A percentile compares a stretch with the other conserved stretches of the same genome.
phyloP scores from a whole-genome alignment of 139 green algal species.

The Chlorella sp. region DNA sequence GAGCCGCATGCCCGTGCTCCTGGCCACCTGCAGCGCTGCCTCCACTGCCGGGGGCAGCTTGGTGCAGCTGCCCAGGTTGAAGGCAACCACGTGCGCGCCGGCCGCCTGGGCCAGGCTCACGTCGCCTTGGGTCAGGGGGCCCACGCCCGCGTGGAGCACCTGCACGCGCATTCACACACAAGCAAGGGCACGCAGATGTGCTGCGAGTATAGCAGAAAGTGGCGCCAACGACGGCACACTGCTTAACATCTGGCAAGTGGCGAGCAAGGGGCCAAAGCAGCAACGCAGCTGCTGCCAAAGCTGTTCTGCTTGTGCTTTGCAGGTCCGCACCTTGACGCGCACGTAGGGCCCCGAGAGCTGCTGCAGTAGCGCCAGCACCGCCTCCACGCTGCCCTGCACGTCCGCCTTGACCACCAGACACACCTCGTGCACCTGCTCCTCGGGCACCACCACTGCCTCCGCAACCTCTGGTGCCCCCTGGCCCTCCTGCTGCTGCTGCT shows the following conservation, averaged over 20 bases:
- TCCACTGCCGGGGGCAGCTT: not conserved
- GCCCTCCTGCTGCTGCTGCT: not conserved
- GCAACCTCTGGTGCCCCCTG: not conserved
- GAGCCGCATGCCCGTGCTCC: slow-evolving; percentile 42
- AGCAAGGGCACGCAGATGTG: slow-evolving; percentile 1
- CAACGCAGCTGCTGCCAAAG: no score
- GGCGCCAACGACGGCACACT: no score
- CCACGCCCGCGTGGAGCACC: slow-evolving; percentile 63
- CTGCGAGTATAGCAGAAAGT: no score
- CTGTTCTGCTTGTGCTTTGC: no score
- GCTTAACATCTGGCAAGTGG: no score
- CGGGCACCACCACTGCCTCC: not conserved
- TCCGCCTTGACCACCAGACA: slow-evolving; percentile 80
- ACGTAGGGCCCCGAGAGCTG: slow-evolving; percentile 10
- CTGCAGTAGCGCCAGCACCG: slow-evolving; percentile 17
- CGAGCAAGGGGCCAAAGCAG: no score
- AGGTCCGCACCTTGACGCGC: slow-evolving; percentile 10
- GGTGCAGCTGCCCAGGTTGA: slow-evolving; percentile 51
- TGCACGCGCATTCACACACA: slow-evolving; percentile 18
- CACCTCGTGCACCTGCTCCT: slow-evolving; percentile 2
- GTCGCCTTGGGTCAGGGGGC: slow-evolving; percentile 60
- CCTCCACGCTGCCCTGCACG: slow-evolving; percentile 52
- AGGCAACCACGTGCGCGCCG: slow-evolving; percentile 63
- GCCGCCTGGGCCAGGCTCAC: slow-evolving; percentile 61
- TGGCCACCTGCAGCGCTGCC: not conserved